Evolutionary conservation across 768 basidiomycete species (phyloP), one percentile per base, ranked within the genome.

Genomic region (Boletus subparvulus): DNA sequence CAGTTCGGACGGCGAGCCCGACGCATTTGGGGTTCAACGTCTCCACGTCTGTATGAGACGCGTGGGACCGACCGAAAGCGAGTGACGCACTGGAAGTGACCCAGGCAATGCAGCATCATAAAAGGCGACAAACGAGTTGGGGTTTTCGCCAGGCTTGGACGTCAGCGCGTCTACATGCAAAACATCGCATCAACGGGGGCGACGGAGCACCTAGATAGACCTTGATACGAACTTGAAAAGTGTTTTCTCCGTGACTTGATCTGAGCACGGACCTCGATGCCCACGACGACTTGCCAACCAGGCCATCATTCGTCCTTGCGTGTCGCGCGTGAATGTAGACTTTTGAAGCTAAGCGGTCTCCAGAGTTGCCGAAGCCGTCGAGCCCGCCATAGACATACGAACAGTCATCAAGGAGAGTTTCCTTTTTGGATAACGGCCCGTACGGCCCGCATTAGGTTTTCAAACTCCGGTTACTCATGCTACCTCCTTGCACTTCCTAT

Each of bases 191-290:
- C 30, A 62, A 28, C 11, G 14, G 24, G 26, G 24, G 14, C 26
- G 3, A n/a, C 17, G 16, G 7, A 16, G n/a, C 19, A 8, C 6
- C 4, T n/a, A 13, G 9, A 17, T 32, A 32, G n/a, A n/a, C n/a
- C 51, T 10, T 2, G 4, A 32, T 16, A 73, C 81, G 59, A 24
- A 85, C 84, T 65, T 37, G 94, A 98, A 73, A 99, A 98, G 26
- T 98, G 80, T 72, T 99, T 99, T 54, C 78, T 75, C 54, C 86
- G 83, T 3, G 93, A 87, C 71, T 89, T 91, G 67, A 99, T 83
- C 69, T 98, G 96, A 0, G 94, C 92, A 68, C 98, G 97, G 6
- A 96, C 91, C 67, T 99, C 97, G 46, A 99, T 87, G 16, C 97
- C 97, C 33, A 98, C 85, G 40, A 96, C 78, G 19, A 97, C 87